Conservation (phyloP, 2,329 filamentous ascomycete species). For the Ramichloridium luteum region DNA sequence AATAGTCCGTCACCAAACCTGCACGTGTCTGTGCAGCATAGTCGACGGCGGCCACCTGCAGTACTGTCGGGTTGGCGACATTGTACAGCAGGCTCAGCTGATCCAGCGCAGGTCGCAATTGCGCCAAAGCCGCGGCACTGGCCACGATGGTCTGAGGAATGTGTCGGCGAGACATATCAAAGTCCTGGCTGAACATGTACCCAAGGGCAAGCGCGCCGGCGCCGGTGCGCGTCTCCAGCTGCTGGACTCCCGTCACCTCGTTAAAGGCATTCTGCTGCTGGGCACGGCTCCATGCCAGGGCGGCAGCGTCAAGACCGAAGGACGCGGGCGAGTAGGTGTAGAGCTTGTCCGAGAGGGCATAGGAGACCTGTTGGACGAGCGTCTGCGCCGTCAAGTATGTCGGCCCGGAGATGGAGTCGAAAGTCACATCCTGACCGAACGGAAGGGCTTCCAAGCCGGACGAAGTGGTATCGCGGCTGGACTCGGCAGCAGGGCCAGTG, state of each 20-base stretch:
- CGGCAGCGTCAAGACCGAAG: constrained; percentile 78
- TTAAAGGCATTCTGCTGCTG: constrained; percentile 70
- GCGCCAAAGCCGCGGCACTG: constrained; percentile 67
- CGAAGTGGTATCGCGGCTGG: constrained; percentile 1
- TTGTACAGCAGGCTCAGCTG: constrained; percentile 85
- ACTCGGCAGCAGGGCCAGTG: constrained; percentile 14
- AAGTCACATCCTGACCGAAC: constrained; percentile 39
- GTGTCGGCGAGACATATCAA: constrained; percentile 79
- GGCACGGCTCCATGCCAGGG: constrained; percentile 60
- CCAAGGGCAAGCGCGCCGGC: constrained; percentile 85
- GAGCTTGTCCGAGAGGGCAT: constrained; percentile 89
- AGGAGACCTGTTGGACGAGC: constrained; percentile 90
- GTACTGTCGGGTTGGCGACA: constrained; percentile 83
- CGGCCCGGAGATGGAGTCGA: constrained; percentile 61
- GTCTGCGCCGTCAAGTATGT: constrained; percentile 89
- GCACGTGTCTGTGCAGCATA: constrained; percentile 52
- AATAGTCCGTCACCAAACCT: constrained; percentile 79
- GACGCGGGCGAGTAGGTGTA: constrained; percentile 93
- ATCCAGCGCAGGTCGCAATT: constrained; percentile 73
- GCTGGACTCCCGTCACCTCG: constrained; percentile 62
- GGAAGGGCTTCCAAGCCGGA: constrained; percentile 29
- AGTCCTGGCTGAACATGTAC: constrained; percentile 96
- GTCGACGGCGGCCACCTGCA: constrained; percentile 83
- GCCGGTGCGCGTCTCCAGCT: constrained; percentile 76
- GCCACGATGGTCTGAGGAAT: constrained; percentile 86